Base-by-base conservation (phyloP, 495 filamentous ascomycete species). In the Astrothelium subdiscretum region DNA sequence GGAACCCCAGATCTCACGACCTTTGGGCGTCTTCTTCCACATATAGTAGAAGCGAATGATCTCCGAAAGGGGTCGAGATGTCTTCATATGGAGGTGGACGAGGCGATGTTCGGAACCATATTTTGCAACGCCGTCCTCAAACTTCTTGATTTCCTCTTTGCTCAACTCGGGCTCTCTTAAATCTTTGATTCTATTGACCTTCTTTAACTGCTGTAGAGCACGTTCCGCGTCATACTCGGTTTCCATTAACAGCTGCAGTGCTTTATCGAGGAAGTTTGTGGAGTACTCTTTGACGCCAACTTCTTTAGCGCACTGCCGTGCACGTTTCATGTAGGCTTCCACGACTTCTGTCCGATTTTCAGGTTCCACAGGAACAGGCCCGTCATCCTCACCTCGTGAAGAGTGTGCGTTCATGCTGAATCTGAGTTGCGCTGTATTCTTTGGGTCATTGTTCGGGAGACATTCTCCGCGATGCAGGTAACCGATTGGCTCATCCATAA, bases 41-140 rank as follows among this genome's bases (percentile, higher is more conserved):
- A 88, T 88, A 73, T 97, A 97, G 72, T 97, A 99, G 64, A 88
- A 95, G 12, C 94, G 86, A 31, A 94, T 89, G 62, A 97, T 87
- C 57, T 89, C 83, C 32, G 82, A 84, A 64, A 90, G 82, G 43
- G 81, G 83, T 31, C 90, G 82, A 27, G 0, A 51, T 0, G 88
- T 89, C 71, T 89, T 91, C 67, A 96, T 87, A 71, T 96, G 88
- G 67, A 87, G 87, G 51, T 85, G 90, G 57, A 97, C 84, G 64
- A 80, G 81, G 62, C 90, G 85, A 67, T 91, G 83, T 73, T 99
- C 94, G 0, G 94, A 97, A 38, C 94, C 95, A 68, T 84, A 95
- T 67, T 92, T 96, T 10, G 85, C 78, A 12, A 99, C 91, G 13
- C 82, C 94, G 68, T 99, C 92, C 69, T 95, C 94, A 65, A 97